Evolutionary conservation across 441 rosid genomes (phyloP).

Genomic region (Brassica hybrid): DNA sequence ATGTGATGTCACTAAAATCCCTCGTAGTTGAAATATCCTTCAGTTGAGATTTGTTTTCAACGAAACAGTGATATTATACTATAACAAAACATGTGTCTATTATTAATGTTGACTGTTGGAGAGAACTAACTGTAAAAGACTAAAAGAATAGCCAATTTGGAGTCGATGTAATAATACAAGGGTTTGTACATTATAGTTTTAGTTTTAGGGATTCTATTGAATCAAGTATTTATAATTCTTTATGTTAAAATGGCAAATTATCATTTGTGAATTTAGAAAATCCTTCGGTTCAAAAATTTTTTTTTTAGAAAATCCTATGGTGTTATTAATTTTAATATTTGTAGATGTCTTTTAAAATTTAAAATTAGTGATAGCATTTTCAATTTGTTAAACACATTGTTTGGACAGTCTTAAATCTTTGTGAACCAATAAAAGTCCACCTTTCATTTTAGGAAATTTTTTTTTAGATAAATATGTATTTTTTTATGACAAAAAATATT

Average conservation of each 20-base stretch:
- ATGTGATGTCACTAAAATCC: constrained; percentile 14
- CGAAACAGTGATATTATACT: background rate
- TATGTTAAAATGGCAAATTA: background rate
- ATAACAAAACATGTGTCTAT: background rate
- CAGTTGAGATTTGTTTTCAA: constrained; percentile 6
- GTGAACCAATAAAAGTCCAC: no score
- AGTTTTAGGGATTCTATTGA: background rate
- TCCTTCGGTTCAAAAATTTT: no score
- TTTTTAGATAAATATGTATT: no score
- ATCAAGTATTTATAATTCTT: background rate
- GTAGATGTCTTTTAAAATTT: background rate
- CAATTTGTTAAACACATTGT: no score
- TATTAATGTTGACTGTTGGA: background rate
- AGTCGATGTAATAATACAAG: background rate
- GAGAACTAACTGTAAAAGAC: background rate
- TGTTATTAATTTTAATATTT: background rate
- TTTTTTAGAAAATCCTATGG: background rate
- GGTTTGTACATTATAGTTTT: background rate
- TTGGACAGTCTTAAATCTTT: no score
- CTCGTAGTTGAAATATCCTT: background rate
- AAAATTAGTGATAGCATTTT: no score
- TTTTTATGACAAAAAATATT: no score
- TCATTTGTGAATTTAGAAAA: background rate
- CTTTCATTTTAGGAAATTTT: no score
- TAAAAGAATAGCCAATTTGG: background rate